Evolutionary conservation across 257 asterid species (phyloP), one percentile per base, ranked within the genome.

Genomic region (Ballota nigra): DNA sequence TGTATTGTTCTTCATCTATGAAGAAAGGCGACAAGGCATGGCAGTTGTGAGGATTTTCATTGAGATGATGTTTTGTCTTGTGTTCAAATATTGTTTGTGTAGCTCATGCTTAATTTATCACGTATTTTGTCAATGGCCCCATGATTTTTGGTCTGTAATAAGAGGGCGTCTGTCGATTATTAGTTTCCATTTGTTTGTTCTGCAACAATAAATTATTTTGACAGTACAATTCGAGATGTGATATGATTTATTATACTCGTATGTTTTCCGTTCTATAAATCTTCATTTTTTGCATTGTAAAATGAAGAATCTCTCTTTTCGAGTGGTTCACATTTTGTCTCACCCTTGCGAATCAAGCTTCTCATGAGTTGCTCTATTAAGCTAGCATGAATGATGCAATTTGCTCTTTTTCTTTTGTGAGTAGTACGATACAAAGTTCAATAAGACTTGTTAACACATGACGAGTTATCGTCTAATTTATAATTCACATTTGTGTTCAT

Each of bases 91-190:
- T 79, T 75, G 69, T 81, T 78, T 70, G 73, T 66, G 83, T 85
- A 83, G 82, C 78, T 36, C 62, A 61, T n/a, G 0, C n/a, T 28
- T 59, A n/a, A 31, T 31, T 75, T 56, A 67, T 81, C 66, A 62
- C 67, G 66, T 73, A 58, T 31, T 31, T 49, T 33, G 63, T 58
- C 26, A 31, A 64, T 33, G 74, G 80, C 82, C 76, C 77, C 60
- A 28, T 72, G 78, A 40, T 74, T 81, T 75, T 70, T 68, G 69
- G 58, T 68, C 63, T 40, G 51, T 60, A 84, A 81, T 84, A 81
- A 84, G 83, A 71, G 88, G 82, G 81, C 69, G 28, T 31, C 77
- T 16, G 49, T 79, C 28, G 60, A 67, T 77, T 16, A 71, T 41
- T 70, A 19, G 45, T 57, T 76, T 76, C 59, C 29, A 60, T 45